These are phyloP conservation scores for Talaromyces trachyspermus DNA, from an alignment of 495 filamentous ascomycete genomes.

Conservation along the genomic window DNA sequence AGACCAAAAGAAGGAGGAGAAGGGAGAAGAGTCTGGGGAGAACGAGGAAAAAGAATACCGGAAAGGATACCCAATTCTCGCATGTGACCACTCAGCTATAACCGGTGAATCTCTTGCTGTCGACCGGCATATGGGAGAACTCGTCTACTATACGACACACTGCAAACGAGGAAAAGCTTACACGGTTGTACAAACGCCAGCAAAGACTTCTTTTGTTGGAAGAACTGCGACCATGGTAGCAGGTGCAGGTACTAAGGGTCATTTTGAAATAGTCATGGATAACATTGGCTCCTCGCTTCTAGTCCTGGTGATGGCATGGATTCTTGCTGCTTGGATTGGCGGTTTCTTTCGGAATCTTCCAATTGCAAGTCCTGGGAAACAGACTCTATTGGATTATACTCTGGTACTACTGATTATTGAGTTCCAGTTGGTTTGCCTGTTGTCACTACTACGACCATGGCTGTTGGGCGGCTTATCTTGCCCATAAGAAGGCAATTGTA, in stretches of 20 bases:
- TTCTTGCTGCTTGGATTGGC: constrained; percentile 62
- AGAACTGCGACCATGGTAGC: constrained; percentile 62
- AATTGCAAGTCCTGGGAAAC: constrained; percentile 52
- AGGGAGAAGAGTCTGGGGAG: constrained; percentile 11
- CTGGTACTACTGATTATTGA: constrained; percentile 79
- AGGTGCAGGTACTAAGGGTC: constrained; percentile 58
- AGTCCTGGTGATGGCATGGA: constrained; percentile 62
- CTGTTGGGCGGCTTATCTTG: constrained; percentile 91
- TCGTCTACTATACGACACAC: constrained; percentile 62
- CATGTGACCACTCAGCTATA: constrained; percentile 65
- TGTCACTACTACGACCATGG: constrained; percentile 94
- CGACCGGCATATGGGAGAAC: constrained; percentile 65
- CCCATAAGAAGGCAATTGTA: constrained; percentile 92
- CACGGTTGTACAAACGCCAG: constrained; percentile 51
- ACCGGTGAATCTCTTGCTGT: constrained; percentile 68
- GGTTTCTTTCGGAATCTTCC: constrained; percentile 62
- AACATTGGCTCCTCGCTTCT: constrained; percentile 63
- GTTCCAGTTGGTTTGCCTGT: constrained; percentile 94
- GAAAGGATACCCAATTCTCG: constrained; percentile 51
- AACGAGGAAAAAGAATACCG: constrained; percentile 12
- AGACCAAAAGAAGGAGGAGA: constrained; percentile 10
- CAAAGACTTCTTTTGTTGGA: constrained; percentile 64
- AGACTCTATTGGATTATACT: constrained; percentile 56
- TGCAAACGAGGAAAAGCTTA: constrained; percentile 70
- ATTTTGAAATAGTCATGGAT: constrained; percentile 75